phyloP scores from a whole-genome alignment of 1,139 yeast species.

The Sugiyamaella paludigena region DNA sequence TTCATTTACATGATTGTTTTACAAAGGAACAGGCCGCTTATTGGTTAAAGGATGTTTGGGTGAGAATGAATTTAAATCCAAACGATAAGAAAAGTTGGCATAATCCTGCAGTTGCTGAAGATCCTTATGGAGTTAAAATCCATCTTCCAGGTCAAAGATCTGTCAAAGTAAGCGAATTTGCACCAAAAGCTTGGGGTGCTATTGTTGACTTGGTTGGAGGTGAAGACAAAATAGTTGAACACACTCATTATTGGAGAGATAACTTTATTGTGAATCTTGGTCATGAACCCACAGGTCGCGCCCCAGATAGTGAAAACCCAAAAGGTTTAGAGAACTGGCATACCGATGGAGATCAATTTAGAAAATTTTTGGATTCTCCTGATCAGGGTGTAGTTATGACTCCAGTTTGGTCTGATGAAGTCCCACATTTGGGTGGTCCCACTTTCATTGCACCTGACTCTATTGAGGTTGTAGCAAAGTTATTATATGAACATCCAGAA shows the following conservation, averaged over 20 bases:
- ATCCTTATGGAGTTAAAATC: conserved; percentile 14
- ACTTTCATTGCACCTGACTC: conserved; percentile 17
- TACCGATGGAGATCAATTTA: conserved; percentile 18
- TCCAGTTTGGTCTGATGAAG: conserved; percentile 19
- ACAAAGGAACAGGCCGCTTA: conserved; percentile 15
- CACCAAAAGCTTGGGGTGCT: conserved; percentile 18
- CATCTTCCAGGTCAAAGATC: conserved; percentile 16
- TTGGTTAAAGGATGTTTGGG: conserved; percentile 17
- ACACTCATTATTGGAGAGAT: conserved; percentile 17
- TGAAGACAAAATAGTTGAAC: conserved; percentile 11
- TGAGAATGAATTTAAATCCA: conserved; percentile 13
- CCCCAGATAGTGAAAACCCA: conserved; percentile 11
- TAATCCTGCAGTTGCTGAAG: conserved; percentile 10
- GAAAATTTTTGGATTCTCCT: conserved; percentile 19
- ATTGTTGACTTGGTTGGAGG: conserved; percentile 16
- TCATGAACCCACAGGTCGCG: conserved; percentile 4
- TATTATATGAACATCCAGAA: conserved; percentile 16
- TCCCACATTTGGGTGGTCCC: conserved; percentile 15
- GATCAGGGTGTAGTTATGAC: conserved; percentile 19
- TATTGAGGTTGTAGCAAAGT: conserved; percentile 14
- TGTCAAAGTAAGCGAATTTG: conserved; percentile 13
- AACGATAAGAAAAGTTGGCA: conserved; percentile 13
- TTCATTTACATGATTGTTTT: conserved; percentile 12
- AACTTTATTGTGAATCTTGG: conserved; percentile 18
- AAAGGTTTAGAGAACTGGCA: conserved; percentile 18